phyloP scores from a whole-genome alignment of 805 yeast species.

The Suhomyces faveliae region DNA sequence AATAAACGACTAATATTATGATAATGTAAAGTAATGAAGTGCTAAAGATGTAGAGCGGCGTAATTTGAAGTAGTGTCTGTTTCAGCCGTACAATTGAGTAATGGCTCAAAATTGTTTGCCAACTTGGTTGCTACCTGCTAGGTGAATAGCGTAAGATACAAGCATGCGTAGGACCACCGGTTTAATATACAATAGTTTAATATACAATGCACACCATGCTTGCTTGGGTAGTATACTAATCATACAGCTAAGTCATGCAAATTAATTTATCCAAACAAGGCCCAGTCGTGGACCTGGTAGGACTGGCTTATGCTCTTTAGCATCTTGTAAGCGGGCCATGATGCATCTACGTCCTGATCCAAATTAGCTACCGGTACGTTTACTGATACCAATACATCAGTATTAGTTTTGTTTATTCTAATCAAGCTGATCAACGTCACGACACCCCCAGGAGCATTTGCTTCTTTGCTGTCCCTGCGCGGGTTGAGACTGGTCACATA shows the following conservation, averaged over 20 bases:
- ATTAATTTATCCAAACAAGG: conserved; percentile 40
- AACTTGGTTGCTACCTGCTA: too few species aligned
- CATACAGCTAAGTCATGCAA: too few species aligned
- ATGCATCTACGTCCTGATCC: conserved; percentile 5
- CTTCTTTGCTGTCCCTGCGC: conserved; percentile 12
- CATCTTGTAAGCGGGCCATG: conserved; percentile 16
- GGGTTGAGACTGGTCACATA: conserved; percentile 8
- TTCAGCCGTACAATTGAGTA: too few species aligned
- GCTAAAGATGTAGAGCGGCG: too few species aligned
- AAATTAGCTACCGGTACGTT: conserved; percentile 47
- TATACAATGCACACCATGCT: too few species aligned
- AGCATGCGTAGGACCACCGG: too few species aligned
- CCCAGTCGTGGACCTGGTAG: conserved; percentile 47
- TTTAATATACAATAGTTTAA: too few species aligned
- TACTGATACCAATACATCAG: conserved; percentile 62
- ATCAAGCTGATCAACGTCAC: conserved; percentile 57
- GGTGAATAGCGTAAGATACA: too few species aligned
- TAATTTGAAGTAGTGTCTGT: too few species aligned
- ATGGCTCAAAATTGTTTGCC: too few species aligned
- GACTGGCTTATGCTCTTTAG: conserved; percentile 28
- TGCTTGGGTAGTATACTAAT: too few species aligned
- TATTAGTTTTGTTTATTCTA: conserved; percentile 47
- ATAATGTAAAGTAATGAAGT: background rate
- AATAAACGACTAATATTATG: background rate
- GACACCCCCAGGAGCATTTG: conserved; percentile 23